These are phyloP conservation scores for Phoenix dactylifera DNA, from an alignment of 176 grass and related monocot species.

Conservation along the genomic window DNA sequence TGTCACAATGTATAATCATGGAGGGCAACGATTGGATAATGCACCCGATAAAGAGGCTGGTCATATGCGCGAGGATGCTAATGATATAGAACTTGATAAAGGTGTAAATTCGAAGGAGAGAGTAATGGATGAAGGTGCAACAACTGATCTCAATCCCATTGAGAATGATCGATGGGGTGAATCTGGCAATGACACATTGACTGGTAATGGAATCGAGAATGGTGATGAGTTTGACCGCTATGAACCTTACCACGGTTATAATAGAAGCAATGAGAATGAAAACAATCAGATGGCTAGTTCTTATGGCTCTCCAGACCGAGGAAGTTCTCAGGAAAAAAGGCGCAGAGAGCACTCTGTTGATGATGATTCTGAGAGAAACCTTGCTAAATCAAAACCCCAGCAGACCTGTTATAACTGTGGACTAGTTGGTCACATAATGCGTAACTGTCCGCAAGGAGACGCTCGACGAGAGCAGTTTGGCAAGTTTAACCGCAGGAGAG, in stretches of 20 bases:
- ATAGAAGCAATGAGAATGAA: conserved; percentile 27
- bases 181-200: conserved; percentile 24
- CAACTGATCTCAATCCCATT: conserved; percentile 17
- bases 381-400: conserved; percentile 28
- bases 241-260: conserved; percentile 57
- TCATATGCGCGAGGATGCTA: conserved; percentile 7
- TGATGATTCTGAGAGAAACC: conserved; percentile 11
- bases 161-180: conserved; percentile 51
- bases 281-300: conserved; percentile 19
- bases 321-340: conserved; percentile 22
- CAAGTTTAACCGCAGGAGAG: conserved; percentile 24
- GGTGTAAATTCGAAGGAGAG: conserved; percentile 13
- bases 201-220: neutral
- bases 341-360: conserved; percentile 18
- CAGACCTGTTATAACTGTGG: conserved; percentile 34
- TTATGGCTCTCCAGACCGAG: conserved; percentile 16
- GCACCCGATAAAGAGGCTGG: conserved; percentile 13
- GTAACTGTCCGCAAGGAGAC: conserved; percentile 10
- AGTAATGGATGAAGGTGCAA: conserved; percentile 22
- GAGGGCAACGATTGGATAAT: conserved; percentile 5
- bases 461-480: neutral
- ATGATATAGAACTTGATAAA: conserved; percentile 15
- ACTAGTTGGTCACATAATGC: conserved; percentile 24
- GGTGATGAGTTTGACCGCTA: conserved; percentile 34
- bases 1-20: neutral